A percentile compares a stretch with the other conserved stretches of the same genome.
These are phyloP conservation scores for Trichoderma sp. DNA, from an alignment of 2,329 filamentous ascomycete genomes.

Conservation along the genomic window DNA sequence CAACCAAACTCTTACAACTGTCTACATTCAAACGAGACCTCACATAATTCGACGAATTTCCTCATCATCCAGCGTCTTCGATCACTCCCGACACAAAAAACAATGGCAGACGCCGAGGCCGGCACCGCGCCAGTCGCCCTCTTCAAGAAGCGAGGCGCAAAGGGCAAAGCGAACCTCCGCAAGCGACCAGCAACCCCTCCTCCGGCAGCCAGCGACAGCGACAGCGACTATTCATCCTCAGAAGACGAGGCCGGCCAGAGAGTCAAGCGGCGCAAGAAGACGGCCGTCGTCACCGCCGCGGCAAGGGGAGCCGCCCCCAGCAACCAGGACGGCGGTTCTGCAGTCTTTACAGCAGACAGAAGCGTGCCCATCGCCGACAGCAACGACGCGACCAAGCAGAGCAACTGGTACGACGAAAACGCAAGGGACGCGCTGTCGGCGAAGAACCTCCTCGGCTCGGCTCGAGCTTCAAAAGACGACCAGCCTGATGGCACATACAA, in stretches of 20 bases:
- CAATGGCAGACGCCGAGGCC: constrained; percentile 7
- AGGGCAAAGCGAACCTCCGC: constrained; percentile 73
- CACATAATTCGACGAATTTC: not conserved
- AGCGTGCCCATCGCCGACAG: constrained; percentile 62
- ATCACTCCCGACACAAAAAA: not conserved
- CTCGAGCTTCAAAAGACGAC: constrained; percentile 43
- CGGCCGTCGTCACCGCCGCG: constrained; percentile 65
- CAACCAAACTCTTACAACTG: not conserved
- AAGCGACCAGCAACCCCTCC: constrained; percentile 81
- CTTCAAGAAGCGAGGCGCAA: constrained; percentile 85
- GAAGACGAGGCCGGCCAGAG: constrained; percentile 76
- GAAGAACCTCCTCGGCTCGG: constrained; percentile 61
- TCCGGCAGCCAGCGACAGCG: constrained; percentile 62
- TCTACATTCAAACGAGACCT: not conserved
- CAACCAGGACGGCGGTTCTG: constrained; percentile 44
- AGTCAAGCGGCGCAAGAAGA: constrained; percentile 76
- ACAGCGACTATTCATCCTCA: constrained; percentile 67
- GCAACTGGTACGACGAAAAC: constrained; percentile 87
- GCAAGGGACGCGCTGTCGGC: constrained; percentile 47
- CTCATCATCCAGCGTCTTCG: not conserved
- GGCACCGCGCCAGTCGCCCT: constrained; percentile 55
- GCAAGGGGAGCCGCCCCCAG: constrained; percentile 47
- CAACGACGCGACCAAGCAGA: constrained; percentile 88
- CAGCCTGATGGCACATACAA: constrained; percentile 70
- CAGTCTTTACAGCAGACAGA: constrained; percentile 62